Conservation (phyloP, 805 yeast genomes). For the Suhomyces tanzawaensis region DNA sequence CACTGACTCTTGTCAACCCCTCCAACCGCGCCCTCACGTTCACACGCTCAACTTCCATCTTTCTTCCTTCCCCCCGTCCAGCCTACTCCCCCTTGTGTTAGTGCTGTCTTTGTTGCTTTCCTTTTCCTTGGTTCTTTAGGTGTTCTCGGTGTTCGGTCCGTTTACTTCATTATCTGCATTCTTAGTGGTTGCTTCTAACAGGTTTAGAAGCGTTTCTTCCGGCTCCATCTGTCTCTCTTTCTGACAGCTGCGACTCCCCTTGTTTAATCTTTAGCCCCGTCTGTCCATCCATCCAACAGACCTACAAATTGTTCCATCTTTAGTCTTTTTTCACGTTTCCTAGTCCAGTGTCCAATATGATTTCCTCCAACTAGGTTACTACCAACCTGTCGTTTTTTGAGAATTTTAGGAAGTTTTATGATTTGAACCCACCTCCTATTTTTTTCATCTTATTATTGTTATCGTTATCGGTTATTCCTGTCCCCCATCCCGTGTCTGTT, state of each 20-base stretch:
- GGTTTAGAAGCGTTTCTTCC: background rate
- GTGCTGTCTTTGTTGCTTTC: background rate
- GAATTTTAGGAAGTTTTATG: background rate
- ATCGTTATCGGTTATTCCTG: constrained; percentile 2
- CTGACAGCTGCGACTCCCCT: no score
- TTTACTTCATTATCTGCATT: background rate
- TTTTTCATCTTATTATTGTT: background rate
- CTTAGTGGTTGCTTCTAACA: background rate
- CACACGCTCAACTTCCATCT: background rate
- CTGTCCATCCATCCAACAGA: background rate
- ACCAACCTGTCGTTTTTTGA: background rate
- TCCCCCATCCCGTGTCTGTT: background rate
- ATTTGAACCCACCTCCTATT: background rate
- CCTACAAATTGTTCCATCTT: background rate
- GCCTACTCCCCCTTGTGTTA: background rate
- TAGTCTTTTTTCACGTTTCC: background rate
- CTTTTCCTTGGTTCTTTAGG: background rate
- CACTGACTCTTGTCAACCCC: background rate
- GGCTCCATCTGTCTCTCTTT: background rate
- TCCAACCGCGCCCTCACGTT: background rate
- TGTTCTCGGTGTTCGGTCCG: constrained; percentile 1
- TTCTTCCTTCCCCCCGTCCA: background rate
- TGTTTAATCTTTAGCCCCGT: no score
- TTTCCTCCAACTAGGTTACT: background rate
- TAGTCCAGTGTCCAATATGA: constrained; percentile 1